These are phyloP conservation scores for Aureobasidium musti DNA, from an alignment of 2,329 filamentous ascomycete genomes.

Conservation along the genomic window DNA sequence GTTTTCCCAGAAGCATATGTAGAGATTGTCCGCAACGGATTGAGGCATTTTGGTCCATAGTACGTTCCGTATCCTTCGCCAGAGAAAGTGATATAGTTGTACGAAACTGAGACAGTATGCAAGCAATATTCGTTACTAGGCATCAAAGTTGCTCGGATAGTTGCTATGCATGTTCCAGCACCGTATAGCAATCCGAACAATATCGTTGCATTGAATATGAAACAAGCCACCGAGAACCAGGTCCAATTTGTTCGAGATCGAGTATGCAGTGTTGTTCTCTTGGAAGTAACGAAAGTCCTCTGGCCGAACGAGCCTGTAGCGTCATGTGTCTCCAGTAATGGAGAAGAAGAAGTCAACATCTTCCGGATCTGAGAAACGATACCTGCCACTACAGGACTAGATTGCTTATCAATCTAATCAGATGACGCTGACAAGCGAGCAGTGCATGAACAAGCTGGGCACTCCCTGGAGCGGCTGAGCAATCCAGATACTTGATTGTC, in stretches of 20 bases:
- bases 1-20: constrained; percentile 20
- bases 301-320: background rate
- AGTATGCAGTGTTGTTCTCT: background rate
- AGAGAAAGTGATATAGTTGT: constrained; percentile 21
- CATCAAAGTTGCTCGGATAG: constrained; percentile 16
- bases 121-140: constrained; percentile 18
- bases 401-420: constrained; percentile 26
- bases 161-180: background rate
- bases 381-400: too few relatives aligned
- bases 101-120: background rate
- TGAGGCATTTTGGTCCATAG: constrained; percentile 16
- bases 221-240: background rate
- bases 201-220: background rate
- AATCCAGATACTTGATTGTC: background rate
- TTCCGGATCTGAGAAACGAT: background rate
- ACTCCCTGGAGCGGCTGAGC: too few relatives aligned
- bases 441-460: background rate
- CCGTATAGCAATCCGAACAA: constrained; percentile 13
- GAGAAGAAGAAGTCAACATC: constrained; percentile 20
- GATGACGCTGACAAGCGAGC: background rate
- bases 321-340: background rate
- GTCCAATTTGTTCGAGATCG: background rate
- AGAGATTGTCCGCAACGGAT: constrained; percentile 7
- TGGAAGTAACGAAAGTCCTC: background rate
- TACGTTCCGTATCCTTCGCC: constrained; percentile 17